These are phyloP conservation scores for Cutaneotrichosporon sp. DNA, from an alignment of 1,284 basidiomycete species.

Conservation along the genomic window DNA sequence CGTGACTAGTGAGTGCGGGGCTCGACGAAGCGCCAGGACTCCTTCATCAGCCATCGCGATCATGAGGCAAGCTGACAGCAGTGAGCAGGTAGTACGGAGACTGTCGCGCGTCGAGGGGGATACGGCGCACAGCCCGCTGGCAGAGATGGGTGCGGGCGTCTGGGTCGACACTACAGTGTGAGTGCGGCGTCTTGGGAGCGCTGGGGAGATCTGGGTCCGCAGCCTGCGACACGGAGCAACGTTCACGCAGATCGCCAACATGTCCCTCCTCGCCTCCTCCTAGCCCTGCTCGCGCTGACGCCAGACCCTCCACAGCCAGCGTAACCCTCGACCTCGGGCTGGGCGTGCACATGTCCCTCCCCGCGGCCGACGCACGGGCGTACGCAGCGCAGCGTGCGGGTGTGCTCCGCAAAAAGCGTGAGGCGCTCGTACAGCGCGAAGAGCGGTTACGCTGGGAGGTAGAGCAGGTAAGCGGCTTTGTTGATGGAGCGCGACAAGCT, in stretches of 20 bases:
- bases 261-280: not conserved
- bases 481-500: too few species aligned
- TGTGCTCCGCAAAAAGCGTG: conserved; percentile 24
- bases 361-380: conserved; percentile 15
- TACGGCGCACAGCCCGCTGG: conserved; percentile 16
- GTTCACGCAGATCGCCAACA: too few species aligned
- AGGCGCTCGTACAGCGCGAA: conserved; percentile 18
- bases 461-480: conserved; percentile 23
- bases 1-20: conserved; percentile 28
- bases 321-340: conserved; percentile 36
- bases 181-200: conserved; percentile 9
- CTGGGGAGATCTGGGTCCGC: too few species aligned
- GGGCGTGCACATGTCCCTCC: conserved; percentile 32
- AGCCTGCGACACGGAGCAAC: too few species aligned
- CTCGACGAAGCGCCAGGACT: too few species aligned
- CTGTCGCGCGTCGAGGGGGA: conserved; percentile 7
- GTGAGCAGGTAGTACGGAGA: conserved; percentile 19
- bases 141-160: conserved; percentile 32
- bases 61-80: conserved; percentile 5
- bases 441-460: conserved; percentile 34
- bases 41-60: not conserved
- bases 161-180: conserved; percentile 33
- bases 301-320: conserved; percentile 19
- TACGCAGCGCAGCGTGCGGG: conserved; percentile 22
- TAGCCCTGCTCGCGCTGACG: not conserved